Base-by-base conservation (phyloP, 2,329 filamentous ascomycete genomes). In the Monosporascus sp. region DNA sequence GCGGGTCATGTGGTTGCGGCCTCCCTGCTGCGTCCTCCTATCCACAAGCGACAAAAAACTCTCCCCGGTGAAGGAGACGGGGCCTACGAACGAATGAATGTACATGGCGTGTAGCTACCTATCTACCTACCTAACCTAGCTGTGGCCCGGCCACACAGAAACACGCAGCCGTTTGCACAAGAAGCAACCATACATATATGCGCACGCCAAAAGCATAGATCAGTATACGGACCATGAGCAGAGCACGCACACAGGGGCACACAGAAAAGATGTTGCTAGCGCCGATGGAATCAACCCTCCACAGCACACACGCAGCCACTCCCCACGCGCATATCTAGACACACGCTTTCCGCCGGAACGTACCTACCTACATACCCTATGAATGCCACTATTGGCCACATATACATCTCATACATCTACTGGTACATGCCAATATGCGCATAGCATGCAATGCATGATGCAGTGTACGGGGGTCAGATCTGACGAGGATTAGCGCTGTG, bases 111-210 rank as follows among this genome's bases (percentile, higher is more conserved):
- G 31, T 35, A 35, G 9, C 31, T 35, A 14, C 9, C 31, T 35
- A 5, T 11, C 11, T 35, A 14, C 9, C 4, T 35, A 35, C 1
- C 31, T 35, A 35, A 14, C 31, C 3, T 14, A 5, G 31, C 9
- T 35, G 4, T 35, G 44, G 48, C 45, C 48, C 47, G 52, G 55
- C 55, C 54, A 56, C 55, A 60, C 54, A 55, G 58, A 57, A 63
- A 61, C 52, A 55, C 52, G 56, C 53, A 43, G 51, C 57, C 62
- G 63, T 66, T 66, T 66, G 64, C 60, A 60, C 57, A 52, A 57
- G 56, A 48, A 58, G 49, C 60, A 59, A 53, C 57, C 11, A 35
- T 35, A 35, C 31, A 35, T 14, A 14, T 14, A 35, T 9, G 11
- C 9, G 4, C 31, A 35, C 31, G 9, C 9, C 5, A 35, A 35